A percentile compares a stretch with the other conserved stretches of the same genome.
phyloP scores from a whole-genome alignment of 768 basidiomycete genomes.

The Podaxis pistillaris region DNA sequence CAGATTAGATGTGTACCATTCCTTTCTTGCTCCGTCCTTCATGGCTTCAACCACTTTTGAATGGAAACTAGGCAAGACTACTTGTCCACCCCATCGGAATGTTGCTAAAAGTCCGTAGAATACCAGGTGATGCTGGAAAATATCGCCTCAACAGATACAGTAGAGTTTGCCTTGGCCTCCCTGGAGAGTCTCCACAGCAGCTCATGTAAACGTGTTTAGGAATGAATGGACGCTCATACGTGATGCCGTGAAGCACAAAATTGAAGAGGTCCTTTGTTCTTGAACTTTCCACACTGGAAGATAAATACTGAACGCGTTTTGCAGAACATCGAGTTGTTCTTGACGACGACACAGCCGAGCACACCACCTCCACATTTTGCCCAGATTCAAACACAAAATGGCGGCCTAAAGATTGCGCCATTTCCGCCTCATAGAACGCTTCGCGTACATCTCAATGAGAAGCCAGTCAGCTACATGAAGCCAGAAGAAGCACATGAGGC shows the following conservation, averaged over 20 bases:
- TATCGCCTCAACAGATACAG: conserved; percentile 62
- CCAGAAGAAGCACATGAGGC: conserved; percentile 56
- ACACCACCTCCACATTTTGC: conserved; percentile 39
- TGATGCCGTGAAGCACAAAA: conserved; percentile 69
- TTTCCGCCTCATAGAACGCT: conserved; percentile 61
- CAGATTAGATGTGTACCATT: neutral
- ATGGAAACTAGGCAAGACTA: conserved; percentile 14
- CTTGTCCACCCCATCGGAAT: neutral
- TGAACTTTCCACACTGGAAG: conserved; percentile 14
- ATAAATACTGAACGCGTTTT: conserved; percentile 13
- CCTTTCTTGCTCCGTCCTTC: neutral
- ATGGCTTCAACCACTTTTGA: conserved; percentile 11
- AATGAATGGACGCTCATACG: conserved; percentile 70
- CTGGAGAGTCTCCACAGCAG: conserved; percentile 8
- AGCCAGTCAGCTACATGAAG: conserved; percentile 59
- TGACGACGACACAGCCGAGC: conserved; percentile 37
- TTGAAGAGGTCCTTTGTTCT: conserved; percentile 53
- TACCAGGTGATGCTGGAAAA: conserved; percentile 56
- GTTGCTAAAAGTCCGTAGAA: conserved; percentile 35
- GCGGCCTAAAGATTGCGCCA: conserved; percentile 69
- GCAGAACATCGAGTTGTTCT: conserved; percentile 53
- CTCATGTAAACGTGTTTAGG: conserved; percentile 32
- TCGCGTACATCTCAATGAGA: conserved; percentile 48
- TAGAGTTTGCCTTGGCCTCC: conserved; percentile 47
- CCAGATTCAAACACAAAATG: conserved; percentile 43